A percentile compares a stretch with the other conserved stretches of the same genome.
These are phyloP conservation scores for Rhizopogon vulgaris DNA, from an alignment of 768 basidiomycete genomes.

Conservation along the genomic window DNA sequence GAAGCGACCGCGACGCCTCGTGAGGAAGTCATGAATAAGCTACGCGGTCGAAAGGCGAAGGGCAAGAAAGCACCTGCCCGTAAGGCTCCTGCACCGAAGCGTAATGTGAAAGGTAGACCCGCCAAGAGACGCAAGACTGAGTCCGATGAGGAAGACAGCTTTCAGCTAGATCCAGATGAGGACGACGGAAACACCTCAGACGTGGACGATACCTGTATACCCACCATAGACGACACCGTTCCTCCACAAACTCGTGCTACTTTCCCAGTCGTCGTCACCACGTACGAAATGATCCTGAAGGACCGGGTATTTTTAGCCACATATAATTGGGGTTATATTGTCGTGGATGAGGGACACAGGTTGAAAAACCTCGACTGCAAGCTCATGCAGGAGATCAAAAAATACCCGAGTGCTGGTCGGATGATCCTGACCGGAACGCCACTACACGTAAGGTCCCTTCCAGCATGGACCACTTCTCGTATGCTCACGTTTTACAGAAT, in stretches of 20 bases:
- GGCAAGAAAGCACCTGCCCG: conserved; percentile 8
- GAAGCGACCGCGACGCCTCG: conserved; percentile 15
- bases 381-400: conserved; percentile 87
- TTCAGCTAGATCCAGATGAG: conserved; percentile 6
- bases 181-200: conserved; percentile 15
- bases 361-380: conserved; percentile 92
- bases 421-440: conserved; percentile 97
- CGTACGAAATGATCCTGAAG: conserved; percentile 89
- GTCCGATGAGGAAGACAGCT: conserved; percentile 1
- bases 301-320: conserved; percentile 58
- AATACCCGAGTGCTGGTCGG: conserved; percentile 75
- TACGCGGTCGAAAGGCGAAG: conserved; percentile 13
- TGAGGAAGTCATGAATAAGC: conserved; percentile 18
- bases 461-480: not conserved
- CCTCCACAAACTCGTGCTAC: conserved; percentile 17
- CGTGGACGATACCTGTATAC: conserved; percentile 13
- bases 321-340: conserved; percentile 85
- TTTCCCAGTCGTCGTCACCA: conserved; percentile 85
- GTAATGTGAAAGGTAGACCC: conserved; percentile 2
- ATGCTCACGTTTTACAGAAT: conserved; percentile 50
- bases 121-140: conserved; percentile 18
- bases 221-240: conserved; percentile 11
- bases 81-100: conserved; percentile 9
- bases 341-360: conserved; percentile 94
- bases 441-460: conserved; percentile 60